Evolutionary conservation across 2,329 filamentous ascomycete species (phyloP).

Genomic region (Aspergillus sp.): DNA sequence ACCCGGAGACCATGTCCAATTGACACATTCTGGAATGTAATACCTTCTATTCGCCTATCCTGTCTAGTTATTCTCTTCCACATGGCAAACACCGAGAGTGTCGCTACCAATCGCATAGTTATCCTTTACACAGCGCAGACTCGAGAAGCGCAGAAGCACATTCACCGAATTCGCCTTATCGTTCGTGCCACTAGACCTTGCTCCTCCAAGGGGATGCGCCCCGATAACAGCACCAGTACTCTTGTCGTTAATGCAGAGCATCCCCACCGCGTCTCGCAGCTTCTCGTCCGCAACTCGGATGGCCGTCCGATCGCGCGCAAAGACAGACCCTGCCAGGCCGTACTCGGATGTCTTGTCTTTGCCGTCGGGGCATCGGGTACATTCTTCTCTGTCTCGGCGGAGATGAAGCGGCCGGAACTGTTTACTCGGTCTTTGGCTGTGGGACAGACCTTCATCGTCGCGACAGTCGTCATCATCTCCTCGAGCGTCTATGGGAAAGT

Average conservation of each 20-base stretch:
- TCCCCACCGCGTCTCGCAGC: slow-evolving; percentile 39
- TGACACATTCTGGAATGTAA: too few relatives aligned
- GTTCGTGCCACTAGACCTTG: slow-evolving; percentile 68
- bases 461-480: too few relatives aligned
- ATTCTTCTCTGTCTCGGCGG: too few relatives aligned
- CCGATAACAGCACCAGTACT: slow-evolving; percentile 70
- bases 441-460: too few relatives aligned
- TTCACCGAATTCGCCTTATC: slow-evolving; percentile 68
- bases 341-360: slow-evolving; percentile 36
- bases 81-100: neutral
- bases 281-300: slow-evolving; percentile 37
- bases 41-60: too few relatives aligned
- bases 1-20: too few relatives aligned
- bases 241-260: slow-evolving; percentile 45
- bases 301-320: slow-evolving; percentile 37
- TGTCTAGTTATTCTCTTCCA: neutral
- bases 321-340: slow-evolving; percentile 40
- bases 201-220: slow-evolving; percentile 71
- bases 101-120: neutral
- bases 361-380: too few relatives aligned
- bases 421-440: too few relatives aligned
- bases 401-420: too few relatives aligned
- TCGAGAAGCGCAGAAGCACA: slow-evolving; percentile 63
- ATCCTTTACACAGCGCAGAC: slow-evolving; percentile 61
- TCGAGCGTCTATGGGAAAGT: too few relatives aligned